Evolutionary conservation across 1,284 basidiomycete species (phyloP).

Genomic region (Marasmius tenuissimus): DNA sequence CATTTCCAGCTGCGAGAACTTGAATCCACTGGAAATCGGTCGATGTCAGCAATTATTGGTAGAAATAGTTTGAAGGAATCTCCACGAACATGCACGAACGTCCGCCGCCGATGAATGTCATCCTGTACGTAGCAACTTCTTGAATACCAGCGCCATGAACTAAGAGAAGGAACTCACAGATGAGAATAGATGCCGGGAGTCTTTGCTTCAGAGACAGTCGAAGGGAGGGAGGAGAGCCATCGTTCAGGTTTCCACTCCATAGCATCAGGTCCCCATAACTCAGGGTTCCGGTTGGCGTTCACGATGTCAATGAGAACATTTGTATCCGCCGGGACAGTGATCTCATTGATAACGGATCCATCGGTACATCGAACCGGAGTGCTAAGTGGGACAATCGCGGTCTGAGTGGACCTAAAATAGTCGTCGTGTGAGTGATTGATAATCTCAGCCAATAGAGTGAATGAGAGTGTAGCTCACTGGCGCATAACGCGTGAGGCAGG

Average conservation of each 20-base stretch:
- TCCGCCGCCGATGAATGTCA: conserved; percentile 31
- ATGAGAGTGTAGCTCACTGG: conserved; percentile 4
- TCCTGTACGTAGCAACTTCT: conserved; percentile 13
- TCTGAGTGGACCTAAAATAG: conserved; percentile 16
- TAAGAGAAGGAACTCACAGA: conserved; percentile 4
- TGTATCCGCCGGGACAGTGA: conserved; percentile 26
- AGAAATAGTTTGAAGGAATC: not conserved
- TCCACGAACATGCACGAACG: conserved; percentile 29
- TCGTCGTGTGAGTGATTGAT: not conserved
- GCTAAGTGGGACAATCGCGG: conserved; percentile 20
- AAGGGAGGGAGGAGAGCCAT: conserved; percentile 29
- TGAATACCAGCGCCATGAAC: not conserved
- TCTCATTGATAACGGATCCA: conserved; percentile 24
- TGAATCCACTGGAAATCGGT: conserved; percentile 23
- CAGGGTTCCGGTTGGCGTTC: conserved; percentile 26
- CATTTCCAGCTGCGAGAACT: conserved; percentile 33
- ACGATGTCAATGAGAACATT: conserved; percentile 25
- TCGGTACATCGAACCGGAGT: conserved; percentile 22
- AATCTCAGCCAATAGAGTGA: not conserved
- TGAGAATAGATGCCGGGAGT: conserved; percentile 15
- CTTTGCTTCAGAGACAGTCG: conserved; percentile 8
- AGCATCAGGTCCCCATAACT: conserved; percentile 33
- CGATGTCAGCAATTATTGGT: not conserved
- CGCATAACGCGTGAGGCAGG: conserved; percentile 14
- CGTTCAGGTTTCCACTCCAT: conserved; percentile 36